Evolutionary conservation across 352 stramenopile species (phyloP).

Genomic region (Pythium phragmiticola): DNA sequence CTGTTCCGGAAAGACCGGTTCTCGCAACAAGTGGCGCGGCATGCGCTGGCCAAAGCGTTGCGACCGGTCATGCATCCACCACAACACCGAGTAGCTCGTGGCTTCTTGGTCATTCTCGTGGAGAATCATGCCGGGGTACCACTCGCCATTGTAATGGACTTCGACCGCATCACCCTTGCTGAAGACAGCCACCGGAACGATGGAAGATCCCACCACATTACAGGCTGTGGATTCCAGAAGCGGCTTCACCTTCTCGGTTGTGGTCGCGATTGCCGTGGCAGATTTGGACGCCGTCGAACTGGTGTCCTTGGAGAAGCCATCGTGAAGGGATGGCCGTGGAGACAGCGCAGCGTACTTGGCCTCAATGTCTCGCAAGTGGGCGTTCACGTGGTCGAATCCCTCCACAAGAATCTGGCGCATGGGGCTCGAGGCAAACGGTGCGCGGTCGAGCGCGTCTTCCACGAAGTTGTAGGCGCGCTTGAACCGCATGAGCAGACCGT

Average conservation of each 20-base stretch:
- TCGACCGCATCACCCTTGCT: slow-evolving; percentile 67
- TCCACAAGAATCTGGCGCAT: slow-evolving; percentile 76
- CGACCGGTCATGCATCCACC: slow-evolving; percentile 81
- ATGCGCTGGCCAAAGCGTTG: slow-evolving; percentile 67
- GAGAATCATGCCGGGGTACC: slow-evolving; percentile 68
- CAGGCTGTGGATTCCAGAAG: slow-evolving; percentile 1
- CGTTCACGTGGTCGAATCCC: slow-evolving; percentile 56
- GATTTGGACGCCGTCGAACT: background rate
- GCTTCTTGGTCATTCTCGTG: slow-evolving; percentile 48
- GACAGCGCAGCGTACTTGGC: slow-evolving; percentile 60
- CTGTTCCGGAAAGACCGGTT: slow-evolving; percentile 29
- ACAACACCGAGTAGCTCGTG: slow-evolving; percentile 73
- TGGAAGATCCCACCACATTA: background rate
- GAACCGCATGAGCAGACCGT: slow-evolving; percentile 76
- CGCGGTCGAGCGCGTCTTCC: slow-evolving; percentile 43
- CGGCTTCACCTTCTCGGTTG: background rate
- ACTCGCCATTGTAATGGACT: slow-evolving; percentile 47
- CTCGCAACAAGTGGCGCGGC: slow-evolving; percentile 48
- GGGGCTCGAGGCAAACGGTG: slow-evolving; percentile 49
- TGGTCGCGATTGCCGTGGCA: background rate
- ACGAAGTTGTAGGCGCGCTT: slow-evolving; percentile 68
- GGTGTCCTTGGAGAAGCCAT: background rate
- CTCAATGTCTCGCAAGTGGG: slow-evolving; percentile 48
- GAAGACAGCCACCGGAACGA: slow-evolving; percentile 24
- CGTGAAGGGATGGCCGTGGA: slow-evolving; percentile 28